A percentile compares a stretch with the other conserved stretches of the same genome.
phyloP scores from a whole-genome alignment of 176 grass and related monocot species.

The Oryza glumipatula region DNA sequence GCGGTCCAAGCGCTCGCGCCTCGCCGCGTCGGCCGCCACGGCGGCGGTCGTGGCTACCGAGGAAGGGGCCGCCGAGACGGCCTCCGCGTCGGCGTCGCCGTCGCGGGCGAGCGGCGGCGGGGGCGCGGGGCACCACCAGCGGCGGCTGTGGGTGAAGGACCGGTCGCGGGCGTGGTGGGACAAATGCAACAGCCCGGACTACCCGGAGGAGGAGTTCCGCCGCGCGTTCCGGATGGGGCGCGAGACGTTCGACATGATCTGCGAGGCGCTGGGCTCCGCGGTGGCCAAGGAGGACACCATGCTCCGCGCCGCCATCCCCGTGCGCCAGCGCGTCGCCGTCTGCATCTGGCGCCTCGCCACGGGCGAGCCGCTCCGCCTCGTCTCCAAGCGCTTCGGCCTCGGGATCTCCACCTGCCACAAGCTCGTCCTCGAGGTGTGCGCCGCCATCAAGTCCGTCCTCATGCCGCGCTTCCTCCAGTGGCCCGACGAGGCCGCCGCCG shows the following conservation, averaged over 20 bases:
- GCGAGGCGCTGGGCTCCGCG: constrained; percentile 67
- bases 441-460: constrained; percentile 78
- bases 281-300: constrained; percentile 98
- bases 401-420: constrained; percentile 99
- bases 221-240: constrained; percentile 75
- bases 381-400: constrained; percentile 94
- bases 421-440: constrained; percentile 91
- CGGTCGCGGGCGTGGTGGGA: constrained; percentile 94
- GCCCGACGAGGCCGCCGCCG: constrained; percentile 50
- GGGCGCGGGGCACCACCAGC: constrained; percentile 49
- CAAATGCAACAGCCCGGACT: constrained; percentile 65
- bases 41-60: constrained; percentile 11
- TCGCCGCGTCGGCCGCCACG: constrained; percentile 27
- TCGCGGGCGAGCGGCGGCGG: not conserved
- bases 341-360: constrained; percentile 94
- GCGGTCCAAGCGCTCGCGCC: constrained; percentile 48
- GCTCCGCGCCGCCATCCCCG: constrained; percentile 92
- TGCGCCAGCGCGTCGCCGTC: constrained; percentile 92
- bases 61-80: not conserved
- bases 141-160: constrained; percentile 91
- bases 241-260: constrained; percentile 91
- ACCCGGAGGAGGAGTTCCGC: constrained; percentile 81
- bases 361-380: constrained; percentile 89
- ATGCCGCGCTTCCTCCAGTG: constrained; percentile 95
- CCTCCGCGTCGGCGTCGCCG: constrained; percentile 21